phyloP scores from a whole-genome alignment of 139 green algal species.

The Closterium sp. region DNA sequence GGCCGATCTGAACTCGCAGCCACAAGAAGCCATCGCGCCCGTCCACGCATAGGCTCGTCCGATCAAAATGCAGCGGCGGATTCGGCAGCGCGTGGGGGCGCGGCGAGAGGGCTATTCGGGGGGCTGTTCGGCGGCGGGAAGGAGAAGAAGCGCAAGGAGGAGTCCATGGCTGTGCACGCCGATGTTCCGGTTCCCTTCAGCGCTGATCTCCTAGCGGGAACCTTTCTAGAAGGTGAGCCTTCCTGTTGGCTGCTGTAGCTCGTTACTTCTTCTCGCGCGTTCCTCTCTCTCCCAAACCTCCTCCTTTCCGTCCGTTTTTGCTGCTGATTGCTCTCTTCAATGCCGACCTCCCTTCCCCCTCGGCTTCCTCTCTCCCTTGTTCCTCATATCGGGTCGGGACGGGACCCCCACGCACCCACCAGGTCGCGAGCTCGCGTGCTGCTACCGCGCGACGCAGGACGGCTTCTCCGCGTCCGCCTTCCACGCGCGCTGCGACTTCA shows the following conservation, averaged over 20 bases:
- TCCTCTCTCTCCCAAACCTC: background rate
- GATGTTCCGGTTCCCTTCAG: background rate
- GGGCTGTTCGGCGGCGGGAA: too few relatives aligned
- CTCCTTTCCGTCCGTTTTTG: too few relatives aligned
- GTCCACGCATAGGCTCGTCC: too few relatives aligned
- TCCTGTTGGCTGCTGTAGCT: background rate
- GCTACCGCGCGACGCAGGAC: slow-evolving; percentile 25
- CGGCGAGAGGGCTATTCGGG: too few relatives aligned
- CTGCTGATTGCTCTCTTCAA: too few relatives aligned
- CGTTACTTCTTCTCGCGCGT: background rate
- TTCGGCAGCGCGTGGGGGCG: too few relatives aligned
- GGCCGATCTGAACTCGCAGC: too few relatives aligned
- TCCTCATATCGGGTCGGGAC: too few relatives aligned
- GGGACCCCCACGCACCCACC: background rate
- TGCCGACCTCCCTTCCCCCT: too few relatives aligned
- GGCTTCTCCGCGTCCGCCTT: slow-evolving; percentile 30
- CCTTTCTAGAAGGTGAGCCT: slow-evolving; percentile 2
- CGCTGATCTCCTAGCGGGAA: background rate
- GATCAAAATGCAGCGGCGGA: too few relatives aligned
- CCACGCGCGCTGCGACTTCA: slow-evolving; percentile 27
- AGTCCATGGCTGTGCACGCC: background rate
- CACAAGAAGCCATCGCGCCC: too few relatives aligned
- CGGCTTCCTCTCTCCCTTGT: too few relatives aligned
- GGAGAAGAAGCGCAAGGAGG: background rate
- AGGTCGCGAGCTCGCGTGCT: slow-evolving; percentile 30